Percentiles rank a stretch among this genome's conserved stretches.
These are phyloP conservation scores for Microcyclosporella mali DNA, from an alignment of 2,329 filamentous ascomycete species.

Conservation along the genomic window DNA sequence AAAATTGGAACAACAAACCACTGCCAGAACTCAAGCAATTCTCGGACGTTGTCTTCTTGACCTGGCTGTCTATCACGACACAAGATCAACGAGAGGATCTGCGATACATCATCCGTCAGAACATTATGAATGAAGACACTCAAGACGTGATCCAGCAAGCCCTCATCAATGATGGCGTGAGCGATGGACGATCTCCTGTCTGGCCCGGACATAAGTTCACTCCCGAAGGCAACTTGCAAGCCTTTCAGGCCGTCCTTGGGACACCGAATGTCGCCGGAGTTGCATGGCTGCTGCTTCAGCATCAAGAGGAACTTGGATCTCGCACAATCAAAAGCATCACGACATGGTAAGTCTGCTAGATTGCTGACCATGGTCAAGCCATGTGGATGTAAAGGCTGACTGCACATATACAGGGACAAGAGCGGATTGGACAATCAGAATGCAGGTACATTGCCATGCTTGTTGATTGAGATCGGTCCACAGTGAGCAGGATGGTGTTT, in stretches of 20 bases:
- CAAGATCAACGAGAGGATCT: constrained; percentile 1
- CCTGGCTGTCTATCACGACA: constrained; percentile 10
- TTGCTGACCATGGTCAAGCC: too few relatives aligned
- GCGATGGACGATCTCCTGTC: constrained; percentile 3
- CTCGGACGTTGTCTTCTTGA: constrained; percentile 11
- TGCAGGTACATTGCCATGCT: not conserved
- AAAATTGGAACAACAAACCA: constrained; percentile 1
- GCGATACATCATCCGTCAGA: constrained; percentile 6
- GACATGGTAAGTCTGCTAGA: too few relatives aligned
- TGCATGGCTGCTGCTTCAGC: constrained; percentile 20
- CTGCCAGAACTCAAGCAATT: constrained; percentile 6
- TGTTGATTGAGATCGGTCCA: not conserved
- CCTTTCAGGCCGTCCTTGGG: not conserved
- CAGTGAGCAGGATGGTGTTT: too few relatives aligned
- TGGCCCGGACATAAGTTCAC: constrained; percentile 13
- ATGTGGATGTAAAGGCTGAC: too few relatives aligned
- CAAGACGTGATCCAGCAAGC: constrained; percentile 10
- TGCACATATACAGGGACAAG: not conserved
- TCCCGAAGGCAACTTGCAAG: not conserved
- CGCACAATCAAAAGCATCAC: not conserved
- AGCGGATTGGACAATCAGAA: not conserved
- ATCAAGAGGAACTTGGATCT: not conserved
- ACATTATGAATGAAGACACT: constrained; percentile 10
- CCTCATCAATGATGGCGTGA: constrained; percentile 8
- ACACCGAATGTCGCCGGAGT: not conserved